phyloP scores from a whole-genome alignment of 2,329 filamentous ascomycete species.

The Pestalotiopsis sp. region DNA sequence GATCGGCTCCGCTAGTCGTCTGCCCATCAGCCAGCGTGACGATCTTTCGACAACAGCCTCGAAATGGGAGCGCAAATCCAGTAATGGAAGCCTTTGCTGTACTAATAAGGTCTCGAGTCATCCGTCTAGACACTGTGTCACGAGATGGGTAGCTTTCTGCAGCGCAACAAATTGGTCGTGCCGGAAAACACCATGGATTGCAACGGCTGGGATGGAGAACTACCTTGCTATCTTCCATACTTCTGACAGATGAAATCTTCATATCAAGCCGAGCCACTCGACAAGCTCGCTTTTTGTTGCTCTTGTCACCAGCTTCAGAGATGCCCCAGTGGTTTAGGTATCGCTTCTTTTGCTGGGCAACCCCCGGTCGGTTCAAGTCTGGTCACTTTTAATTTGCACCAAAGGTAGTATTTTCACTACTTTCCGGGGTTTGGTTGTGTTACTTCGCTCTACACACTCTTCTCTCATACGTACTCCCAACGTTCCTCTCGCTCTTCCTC shows the following conservation, averaged over 20 bases:
- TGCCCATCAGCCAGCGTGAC: not conserved
- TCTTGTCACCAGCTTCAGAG: not conserved
- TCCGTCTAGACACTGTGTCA: not conserved
- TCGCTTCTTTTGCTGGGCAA: not conserved
- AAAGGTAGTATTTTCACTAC: slow-evolving; percentile 1
- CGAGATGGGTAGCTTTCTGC: not conserved
- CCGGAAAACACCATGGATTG: not conserved
- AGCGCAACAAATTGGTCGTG: not conserved
- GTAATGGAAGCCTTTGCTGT: not conserved
- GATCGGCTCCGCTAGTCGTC: slow-evolving; percentile 1
- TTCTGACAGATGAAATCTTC: not conserved
- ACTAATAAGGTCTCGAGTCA: not conserved
- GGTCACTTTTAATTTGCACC: not conserved
- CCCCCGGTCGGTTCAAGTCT: not conserved
- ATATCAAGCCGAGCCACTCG: not conserved
- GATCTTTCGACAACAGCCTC: slow-evolving; percentile 4
- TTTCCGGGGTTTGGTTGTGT: not conserved
- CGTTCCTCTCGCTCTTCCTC: slow-evolving; percentile 27
- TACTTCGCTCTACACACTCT: slow-evolving; percentile 12
- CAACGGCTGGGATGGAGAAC: no score
- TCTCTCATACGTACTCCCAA: slow-evolving; percentile 14
- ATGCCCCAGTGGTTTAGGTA: slow-evolving; percentile 2
- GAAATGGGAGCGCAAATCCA: not conserved
- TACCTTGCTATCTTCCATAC: not conserved
- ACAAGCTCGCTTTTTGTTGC: not conserved